Evolutionary conservation across 164 flowering plant genomes (phyloP), one percentile per base, ranked within the genome.

Genomic region (Vitis rupestris): DNA sequence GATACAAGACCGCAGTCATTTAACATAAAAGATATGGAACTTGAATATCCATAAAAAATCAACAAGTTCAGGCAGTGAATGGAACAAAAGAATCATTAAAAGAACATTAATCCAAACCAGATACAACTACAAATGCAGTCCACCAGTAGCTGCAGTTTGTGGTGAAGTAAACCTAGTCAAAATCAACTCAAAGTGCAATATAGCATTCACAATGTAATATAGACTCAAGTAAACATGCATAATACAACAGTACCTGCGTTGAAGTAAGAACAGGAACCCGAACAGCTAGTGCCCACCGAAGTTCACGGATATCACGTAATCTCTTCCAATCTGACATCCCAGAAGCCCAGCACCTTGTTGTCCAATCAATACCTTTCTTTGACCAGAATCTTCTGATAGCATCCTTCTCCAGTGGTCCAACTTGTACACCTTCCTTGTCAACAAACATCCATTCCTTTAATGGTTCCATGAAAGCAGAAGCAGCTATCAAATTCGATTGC

Each of bases 381-480:
- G 98, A 96, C 98, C 98, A 96, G 52, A 91, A 84, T 73, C 99
- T 88, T 84, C 99, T 89, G 47, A 96, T 80, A 49, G 93, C 95
- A 85, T 96, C 98, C 81, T 96, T 96, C 82, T 96, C 98, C 67
- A 96, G 51, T 5, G 99, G 99, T 72, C 99, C 99, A 76, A 88
- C 84, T 86, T 91, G 87, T 27, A 69, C 78, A 67, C 96, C 97
- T 74, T 96, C 91, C 74, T 90, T 91, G 82, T 87, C 92, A 67
- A 84, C 76, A 70, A 86, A 83, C 91, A 83, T 80, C 99, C 99
- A 96, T 76, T 93, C 98, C 82, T 93, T 96, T 5, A 87, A 83
- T 23, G 99, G 98, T 75, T 96, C 99, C 97, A 93, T 93, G 76
- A 96, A 96, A 71, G 99, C 99, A 76, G 91, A 83, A 61, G 98